Base-by-base conservation (phyloP, 257 asterid genomes). In the Leonotis leonurus region DNA sequence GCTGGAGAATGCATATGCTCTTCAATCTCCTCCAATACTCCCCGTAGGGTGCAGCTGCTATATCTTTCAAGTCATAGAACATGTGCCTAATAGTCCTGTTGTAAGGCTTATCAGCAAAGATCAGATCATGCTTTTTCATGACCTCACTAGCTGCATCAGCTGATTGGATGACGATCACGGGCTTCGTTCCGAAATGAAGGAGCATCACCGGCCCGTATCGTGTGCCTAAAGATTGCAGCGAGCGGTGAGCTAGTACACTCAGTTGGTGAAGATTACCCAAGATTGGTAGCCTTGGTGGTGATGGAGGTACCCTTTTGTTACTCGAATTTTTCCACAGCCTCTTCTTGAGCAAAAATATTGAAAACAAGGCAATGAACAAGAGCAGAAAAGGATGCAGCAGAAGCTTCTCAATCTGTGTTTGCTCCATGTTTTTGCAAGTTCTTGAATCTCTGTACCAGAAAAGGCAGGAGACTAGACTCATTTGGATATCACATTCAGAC, bases 21-120 rank as follows among this genome's bases (percentile, higher is more conserved):
- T 63, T 75, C 49, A 83, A 0, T 17, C 62, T 73, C 67, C 82
- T 76, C 87, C 85, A 78, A 8, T 73, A 78, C 14, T 80, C 83
- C 0, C 85, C 80, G 17, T 80, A 78, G 0, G 87, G 82, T 0
- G 85, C 56, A 1, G 20, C 49, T 3, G 49, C 49, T 1, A 16
- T 43, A 43, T 43, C 51, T 8, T 44, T 44, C 26, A 44, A 44
- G 51, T 18, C 2, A 13, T 44, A 44, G n/a, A 44, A 44, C 51
- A 44, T 7, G 1, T 18, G 4, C 26, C 26, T 44, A 7, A 18
- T 18, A 2, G 51, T 44, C 51, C 51, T 44, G 5, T 26, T 5
- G 43, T 12, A 6, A 0, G 87, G 78, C 58, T 78, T 65, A 56
- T 7, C 60, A 35, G 81, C 52, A 53, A 69, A 81, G 8, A 68